Base-by-base conservation (phyloP, 2,329 filamentous ascomycete species). In the Aureobasidium sp. region DNA sequence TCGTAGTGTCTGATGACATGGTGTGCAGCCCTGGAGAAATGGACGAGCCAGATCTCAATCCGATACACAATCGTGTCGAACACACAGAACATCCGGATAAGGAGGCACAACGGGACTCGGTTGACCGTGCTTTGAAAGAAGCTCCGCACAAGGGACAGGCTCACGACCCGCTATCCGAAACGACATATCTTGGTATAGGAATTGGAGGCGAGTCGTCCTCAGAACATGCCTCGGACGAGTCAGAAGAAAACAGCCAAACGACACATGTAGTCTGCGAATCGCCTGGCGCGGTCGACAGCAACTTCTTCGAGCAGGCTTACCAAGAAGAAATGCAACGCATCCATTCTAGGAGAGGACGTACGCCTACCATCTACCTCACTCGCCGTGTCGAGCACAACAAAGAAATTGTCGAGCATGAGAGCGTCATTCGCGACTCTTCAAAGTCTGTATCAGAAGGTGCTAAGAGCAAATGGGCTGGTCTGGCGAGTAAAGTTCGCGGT, bases 291-390 rank as follows among this genome's bases (percentile, higher is more conserved):
- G 89, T 90, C 6, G 91, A 95, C 64, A 90, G 90, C 68, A 87
- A 94, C 70, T 87, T 97, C 63, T 97, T 96, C 73, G 90, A 96
- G 72, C 85, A 83, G 0, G 93, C 93, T 0, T 97, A 96, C 72
- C 85, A 90, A 70, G 84, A 89, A 64, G 90, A 97, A 75, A 84
- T 94, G 32, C 83, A 88, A 63, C 83, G 87, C 17, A 93, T 97
- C 68, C 75, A 83, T 34, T 74, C 77, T 65, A 70, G 76, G 65
- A 70, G 78, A 67, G 76, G 79, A 62, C 73, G 75, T 29, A 70
- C 72, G 37, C 79, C 85, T 1, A 86, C 80, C 20, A 78, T 89
- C 17, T 88, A 87, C 63, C 74, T 81, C 13, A 80, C 76, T 0
- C 73, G 79, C 13, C 73, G 79, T 36, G 78, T 81, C 29, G 79